A percentile compares a stretch with the other conserved stretches of the same genome.
phyloP scores from a whole-genome alignment of 164 flowering plant genomes.

The Magnolia officinalis region DNA sequence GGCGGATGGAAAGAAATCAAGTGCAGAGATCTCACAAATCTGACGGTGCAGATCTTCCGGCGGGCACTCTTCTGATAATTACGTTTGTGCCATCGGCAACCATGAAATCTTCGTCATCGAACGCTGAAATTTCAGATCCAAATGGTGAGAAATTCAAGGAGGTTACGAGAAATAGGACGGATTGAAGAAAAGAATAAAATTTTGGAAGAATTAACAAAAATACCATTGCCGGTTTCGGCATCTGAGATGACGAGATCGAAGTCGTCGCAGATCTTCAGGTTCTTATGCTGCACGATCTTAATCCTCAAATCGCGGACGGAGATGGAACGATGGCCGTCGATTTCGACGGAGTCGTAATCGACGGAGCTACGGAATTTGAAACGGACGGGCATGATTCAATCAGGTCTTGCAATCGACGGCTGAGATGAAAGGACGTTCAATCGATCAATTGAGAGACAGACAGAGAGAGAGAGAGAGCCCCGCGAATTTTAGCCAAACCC shows the following conservation, averaged over 20 bases:
- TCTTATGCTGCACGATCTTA: conserved; percentile 37
- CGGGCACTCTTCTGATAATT: conserved; percentile 72
- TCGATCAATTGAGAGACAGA: no score
- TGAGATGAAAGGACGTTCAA: neutral
- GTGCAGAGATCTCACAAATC: conserved; percentile 25
- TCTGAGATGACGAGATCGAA: conserved; percentile 66
- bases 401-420: neutral
- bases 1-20: neutral
- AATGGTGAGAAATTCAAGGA: neutral
- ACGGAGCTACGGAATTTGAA: conserved; percentile 23
- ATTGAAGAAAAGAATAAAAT: neutral
- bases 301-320: conserved; percentile 52
- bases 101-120: conserved; percentile 34
- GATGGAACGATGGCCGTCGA: conserved; percentile 41
- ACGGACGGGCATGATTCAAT: conserved; percentile 1
- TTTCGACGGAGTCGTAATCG: conserved; percentile 49
- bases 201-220: neutral
- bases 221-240: conserved; percentile 53
- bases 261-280: conserved; percentile 43
- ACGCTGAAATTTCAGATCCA: conserved; percentile 37
- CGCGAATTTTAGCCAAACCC: neutral
- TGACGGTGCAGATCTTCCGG: conserved; percentile 32
- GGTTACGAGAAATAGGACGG: neutral
- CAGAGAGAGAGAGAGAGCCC: neutral
- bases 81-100: conserved; percentile 59